Conservation (phyloP, 306 rosid genomes). For the Glycine tomentella region DNA sequence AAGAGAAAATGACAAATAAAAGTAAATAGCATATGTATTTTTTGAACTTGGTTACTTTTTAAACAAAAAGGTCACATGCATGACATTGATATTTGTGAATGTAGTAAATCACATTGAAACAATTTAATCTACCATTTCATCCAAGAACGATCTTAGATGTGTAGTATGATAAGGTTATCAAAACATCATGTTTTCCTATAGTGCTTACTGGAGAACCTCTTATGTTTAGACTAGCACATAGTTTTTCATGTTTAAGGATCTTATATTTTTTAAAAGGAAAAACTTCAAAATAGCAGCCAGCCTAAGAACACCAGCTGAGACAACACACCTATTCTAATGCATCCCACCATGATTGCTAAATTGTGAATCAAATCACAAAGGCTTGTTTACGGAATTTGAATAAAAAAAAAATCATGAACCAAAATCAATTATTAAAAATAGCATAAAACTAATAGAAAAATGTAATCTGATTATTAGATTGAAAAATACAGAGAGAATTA, state of each 20-base stretch:
- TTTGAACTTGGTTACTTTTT: not conserved
- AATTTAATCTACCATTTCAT: constrained; percentile 11
- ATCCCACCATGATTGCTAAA: not conserved
- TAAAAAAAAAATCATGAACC: not conserved
- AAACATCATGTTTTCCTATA: constrained; percentile 7
- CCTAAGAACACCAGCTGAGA: constrained; percentile 2
- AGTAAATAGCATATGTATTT: constrained; percentile 19
- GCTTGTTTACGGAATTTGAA: not conserved
- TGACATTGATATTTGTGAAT: not conserved
- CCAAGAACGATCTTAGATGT: constrained; percentile 26
- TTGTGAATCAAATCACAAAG: not conserved
- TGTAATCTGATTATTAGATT: not conserved
- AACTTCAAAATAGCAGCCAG: not conserved
- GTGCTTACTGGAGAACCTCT: constrained; percentile 14
- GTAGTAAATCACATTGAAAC: constrained; percentile 29
- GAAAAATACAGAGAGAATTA: not conserved
- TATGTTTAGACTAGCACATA: not conserved
- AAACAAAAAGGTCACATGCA: constrained; percentile 26
- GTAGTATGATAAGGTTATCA: constrained; percentile 15
- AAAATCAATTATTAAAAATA: not conserved
- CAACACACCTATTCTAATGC: not conserved
- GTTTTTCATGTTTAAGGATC: constrained; percentile 6
- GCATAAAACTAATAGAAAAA: not conserved
- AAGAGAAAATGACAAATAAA: constrained; percentile 28
- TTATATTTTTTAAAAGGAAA: not conserved